Conservation (phyloP, 495 filamentous ascomycete species). For the Mytilinidion resinicola region DNA sequence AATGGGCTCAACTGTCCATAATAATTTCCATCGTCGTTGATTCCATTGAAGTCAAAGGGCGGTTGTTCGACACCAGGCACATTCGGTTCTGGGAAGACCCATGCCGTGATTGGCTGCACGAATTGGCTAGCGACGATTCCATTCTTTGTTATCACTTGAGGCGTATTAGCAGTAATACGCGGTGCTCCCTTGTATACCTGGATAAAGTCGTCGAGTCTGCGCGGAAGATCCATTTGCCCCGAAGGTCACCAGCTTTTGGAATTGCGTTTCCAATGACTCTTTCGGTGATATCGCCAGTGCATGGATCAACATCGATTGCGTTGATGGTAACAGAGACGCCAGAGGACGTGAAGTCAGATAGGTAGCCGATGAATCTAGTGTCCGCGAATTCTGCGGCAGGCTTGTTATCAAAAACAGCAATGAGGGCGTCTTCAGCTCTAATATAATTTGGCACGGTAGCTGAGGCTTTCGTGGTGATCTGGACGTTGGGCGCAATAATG, state of each 20-base stretch:
- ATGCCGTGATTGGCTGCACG: conserved; percentile 38
- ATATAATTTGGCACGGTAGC: conserved; percentile 31
- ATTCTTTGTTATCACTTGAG: conserved; percentile 32
- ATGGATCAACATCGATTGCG: conserved; percentile 40
- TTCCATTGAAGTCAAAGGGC: conserved; percentile 29
- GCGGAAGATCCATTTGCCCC: conserved; percentile 37
- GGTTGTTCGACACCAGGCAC: conserved; percentile 31
- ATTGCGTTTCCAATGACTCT: conserved; percentile 29
- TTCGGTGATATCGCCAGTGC: conserved; percentile 36
- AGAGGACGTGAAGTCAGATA: conserved; percentile 11
- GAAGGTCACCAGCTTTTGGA: conserved; percentile 26
- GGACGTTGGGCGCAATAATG: conserved; percentile 35
- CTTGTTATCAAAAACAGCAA: conserved; percentile 33
- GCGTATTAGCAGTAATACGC: conserved; percentile 27
- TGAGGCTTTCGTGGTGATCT: conserved; percentile 29
- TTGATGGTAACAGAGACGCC: conserved; percentile 28
- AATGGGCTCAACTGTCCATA: conserved; percentile 30
- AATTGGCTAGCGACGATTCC: conserved; percentile 39
- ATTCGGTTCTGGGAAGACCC: conserved; percentile 33
- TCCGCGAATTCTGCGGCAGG: conserved; percentile 34
- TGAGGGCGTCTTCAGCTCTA: conserved; percentile 32
- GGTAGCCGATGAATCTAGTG: conserved; percentile 31
- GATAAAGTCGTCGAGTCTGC: conserved; percentile 5
- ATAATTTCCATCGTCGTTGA: conserved; percentile 25
- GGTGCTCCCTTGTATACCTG: conserved; percentile 38